These are phyloP conservation scores for Rhizodiscina lignyota DNA, from an alignment of 495 filamentous ascomycete species.

Conservation along the genomic window DNA sequence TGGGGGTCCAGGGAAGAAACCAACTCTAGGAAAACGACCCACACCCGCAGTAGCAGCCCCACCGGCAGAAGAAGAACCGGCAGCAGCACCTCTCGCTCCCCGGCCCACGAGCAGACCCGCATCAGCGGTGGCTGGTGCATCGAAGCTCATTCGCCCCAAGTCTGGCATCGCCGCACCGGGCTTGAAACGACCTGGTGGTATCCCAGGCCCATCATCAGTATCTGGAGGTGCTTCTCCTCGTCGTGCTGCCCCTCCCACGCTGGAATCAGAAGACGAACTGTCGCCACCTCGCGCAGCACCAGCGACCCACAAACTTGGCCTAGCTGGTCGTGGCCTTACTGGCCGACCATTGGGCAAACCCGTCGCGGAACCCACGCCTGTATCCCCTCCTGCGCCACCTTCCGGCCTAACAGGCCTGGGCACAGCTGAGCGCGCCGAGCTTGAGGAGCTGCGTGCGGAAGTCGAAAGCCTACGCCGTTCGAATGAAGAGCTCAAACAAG, in stretches of 20 bases:
- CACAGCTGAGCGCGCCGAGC: constrained; percentile 66
- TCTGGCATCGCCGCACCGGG: constrained; percentile 40
- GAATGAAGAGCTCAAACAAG: constrained; percentile 58
- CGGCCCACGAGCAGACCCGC: constrained; percentile 40
- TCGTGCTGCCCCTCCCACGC: constrained; percentile 35
- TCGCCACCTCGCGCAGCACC: constrained; percentile 26
- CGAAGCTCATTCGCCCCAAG: constrained; percentile 52
- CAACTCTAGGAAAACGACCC: constrained; percentile 31
- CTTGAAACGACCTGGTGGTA: constrained; percentile 32
- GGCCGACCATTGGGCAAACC: constrained; percentile 79
- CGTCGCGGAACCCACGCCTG: constrained; percentile 23
- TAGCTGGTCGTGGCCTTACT: constrained; percentile 65
- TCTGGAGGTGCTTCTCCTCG: constrained; percentile 30
- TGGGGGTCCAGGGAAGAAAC: constrained; percentile 6
- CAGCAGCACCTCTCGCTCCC: constrained; percentile 36
- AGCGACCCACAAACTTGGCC: constrained; percentile 47
- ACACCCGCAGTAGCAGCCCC: constrained; percentile 34
- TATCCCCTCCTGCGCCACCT: neutral
- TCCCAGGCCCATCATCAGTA: constrained; percentile 1
- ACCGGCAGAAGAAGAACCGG: constrained; percentile 30
- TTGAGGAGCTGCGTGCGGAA: constrained; percentile 72
- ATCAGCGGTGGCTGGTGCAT: constrained; percentile 40
- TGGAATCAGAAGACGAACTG: constrained; percentile 33
- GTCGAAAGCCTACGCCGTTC: constrained; percentile 58
- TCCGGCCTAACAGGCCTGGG: constrained; percentile 32